Percentiles rank a stretch among this genome's conserved stretches.
Evolutionary conservation across 192 early-diverging fungal genomes (phyloP).

Genomic region (Rhizoclosmatium globosum): DNA sequence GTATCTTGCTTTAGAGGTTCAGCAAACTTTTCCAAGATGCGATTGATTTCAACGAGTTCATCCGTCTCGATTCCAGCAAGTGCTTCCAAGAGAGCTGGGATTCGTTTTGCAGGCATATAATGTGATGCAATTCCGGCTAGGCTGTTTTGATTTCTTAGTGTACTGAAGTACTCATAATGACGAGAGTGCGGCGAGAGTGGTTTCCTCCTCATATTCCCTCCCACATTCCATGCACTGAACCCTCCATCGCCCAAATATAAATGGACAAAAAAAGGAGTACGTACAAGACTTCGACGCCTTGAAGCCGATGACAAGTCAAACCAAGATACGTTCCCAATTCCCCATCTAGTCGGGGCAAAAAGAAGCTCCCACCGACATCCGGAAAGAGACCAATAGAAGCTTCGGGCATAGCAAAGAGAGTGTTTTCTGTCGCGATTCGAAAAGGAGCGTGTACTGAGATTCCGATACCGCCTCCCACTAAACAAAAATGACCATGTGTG

Average conservation of each 20-base stretch:
- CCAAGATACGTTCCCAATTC: slow-evolving; percentile 92
- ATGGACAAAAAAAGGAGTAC: slow-evolving; percentile 11
- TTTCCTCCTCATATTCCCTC: too few species aligned
- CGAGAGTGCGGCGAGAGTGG: too few species aligned
- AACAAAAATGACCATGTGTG: slow-evolving; percentile 13
- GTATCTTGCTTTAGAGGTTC: slow-evolving; percentile 45
- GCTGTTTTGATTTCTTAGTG: slow-evolving; percentile 46
- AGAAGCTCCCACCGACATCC: slow-evolving; percentile 95
- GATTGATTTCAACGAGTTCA: slow-evolving; percentile 83
- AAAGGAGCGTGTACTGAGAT: slow-evolving; percentile 95
- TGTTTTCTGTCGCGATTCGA: slow-evolving; percentile 94
- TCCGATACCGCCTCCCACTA: slow-evolving; percentile 98
- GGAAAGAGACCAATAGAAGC: slow-evolving; percentile 96
- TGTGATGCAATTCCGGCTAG: slow-evolving; percentile 95
- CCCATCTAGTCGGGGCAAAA: slow-evolving; percentile 92
- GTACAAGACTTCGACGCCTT: slow-evolving; percentile 70
- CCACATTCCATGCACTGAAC: too few species aligned
- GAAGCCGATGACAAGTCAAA: slow-evolving; percentile 81
- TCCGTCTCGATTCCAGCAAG: slow-evolving; percentile 81
- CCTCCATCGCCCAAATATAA: too few species aligned
- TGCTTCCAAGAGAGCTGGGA: slow-evolving; percentile 80
- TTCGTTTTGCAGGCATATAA: slow-evolving; percentile 87
- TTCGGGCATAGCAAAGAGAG: slow-evolving; percentile 98
- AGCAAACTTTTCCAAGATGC: slow-evolving; percentile 91
- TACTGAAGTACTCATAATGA: too few species aligned